phyloP scores from a whole-genome alignment of 768 basidiomycete species.

The Russula emetica region DNA sequence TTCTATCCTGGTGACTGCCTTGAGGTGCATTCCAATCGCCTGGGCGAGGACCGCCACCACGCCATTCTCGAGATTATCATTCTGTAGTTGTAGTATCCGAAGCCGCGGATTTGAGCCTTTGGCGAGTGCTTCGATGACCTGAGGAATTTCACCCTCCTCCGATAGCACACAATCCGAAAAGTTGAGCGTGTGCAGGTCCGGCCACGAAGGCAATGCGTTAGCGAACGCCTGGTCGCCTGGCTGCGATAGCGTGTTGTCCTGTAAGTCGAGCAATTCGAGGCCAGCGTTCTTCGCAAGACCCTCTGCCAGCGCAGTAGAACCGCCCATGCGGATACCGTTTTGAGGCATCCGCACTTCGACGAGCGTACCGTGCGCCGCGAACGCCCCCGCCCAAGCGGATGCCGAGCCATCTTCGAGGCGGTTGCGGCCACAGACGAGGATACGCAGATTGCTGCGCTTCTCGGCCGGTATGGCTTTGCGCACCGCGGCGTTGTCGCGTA shows the following conservation, averaged over 20 bases:
- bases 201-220: slow-evolving; percentile 63
- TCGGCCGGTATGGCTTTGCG: slow-evolving; percentile 55
- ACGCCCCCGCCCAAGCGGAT: slow-evolving; percentile 78
- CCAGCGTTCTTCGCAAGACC: slow-evolving; percentile 66
- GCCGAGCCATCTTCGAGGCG: slow-evolving; percentile 92
- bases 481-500: slow-evolving; percentile 63
- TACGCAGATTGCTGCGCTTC: slow-evolving; percentile 64
- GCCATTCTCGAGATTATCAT: slow-evolving; percentile 78
- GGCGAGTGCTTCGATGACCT: slow-evolving; percentile 55
- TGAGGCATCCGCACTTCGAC: slow-evolving; percentile 91
- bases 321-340: slow-evolving; percentile 94
- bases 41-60: slow-evolving; percentile 65
- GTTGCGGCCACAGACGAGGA: slow-evolving; percentile 90
- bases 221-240: slow-evolving; percentile 55
- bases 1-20: slow-evolving; percentile 63
- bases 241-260: slow-evolving; percentile 83
- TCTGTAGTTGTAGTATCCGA: slow-evolving; percentile 77
- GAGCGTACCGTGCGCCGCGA: slow-evolving; percentile 76
- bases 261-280: slow-evolving; percentile 79
- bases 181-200: slow-evolving; percentile 70
- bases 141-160: slow-evolving; percentile 71
- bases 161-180: slow-evolving; percentile 90
- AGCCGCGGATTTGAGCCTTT: slow-evolving; percentile 71
- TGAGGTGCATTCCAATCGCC: slow-evolving; percentile 57
- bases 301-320: slow-evolving; percentile 70